Base-by-base conservation (phyloP, 768 basidiomycete species). In the Austroboletus eburneus region DNA sequence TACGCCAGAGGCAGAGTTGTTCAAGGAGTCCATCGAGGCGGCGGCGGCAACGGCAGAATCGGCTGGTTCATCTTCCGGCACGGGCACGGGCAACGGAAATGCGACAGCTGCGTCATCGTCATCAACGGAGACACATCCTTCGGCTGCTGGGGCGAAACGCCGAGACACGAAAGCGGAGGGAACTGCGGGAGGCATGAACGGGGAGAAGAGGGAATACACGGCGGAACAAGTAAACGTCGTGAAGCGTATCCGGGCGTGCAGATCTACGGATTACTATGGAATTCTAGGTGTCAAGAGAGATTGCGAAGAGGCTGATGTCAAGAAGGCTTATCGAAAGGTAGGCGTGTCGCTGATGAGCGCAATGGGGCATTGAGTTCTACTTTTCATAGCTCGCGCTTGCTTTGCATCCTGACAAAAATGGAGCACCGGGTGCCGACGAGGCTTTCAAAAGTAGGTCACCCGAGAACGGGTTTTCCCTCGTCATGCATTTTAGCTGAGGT, bases 301-400 rank as follows among this genome's bases (percentile, higher is more conserved):
- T 14, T 92, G 91, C 58, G 87, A 90, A 27, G 91, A 92, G 59
- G 74, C 61, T 4, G 91, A 91, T 30, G 77, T 93, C 45, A 93
- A 96, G 76, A 93, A 90, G 70, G 93, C 94, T 8, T 98, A 97
- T 74, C 79, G 93, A 45, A 98, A 96, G 81, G 93, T 95, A 45
- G 46, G 74, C 32, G 22, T 18, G 66, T 64, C 20, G n/a, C 12
- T 46, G 2, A 47, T 58, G 39, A 23, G 27, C 14, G n/a, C 29
- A 39, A n/a, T 24, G 34, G 24, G 27, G 49, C 42, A 45, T 50
- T 61, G 45, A 51, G 20, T 16, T 25, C 29, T 8, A 21, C 27
- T 46, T 20, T 45, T 34, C 25, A 51, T 54, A 93, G 90, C 76
- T 95, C 50, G 93, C 93, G 32, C 73, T 96, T 48, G 87, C 88